phyloP scores from a whole-genome alignment of 768 basidiomycete species.

The Kondoa subrosea region DNA sequence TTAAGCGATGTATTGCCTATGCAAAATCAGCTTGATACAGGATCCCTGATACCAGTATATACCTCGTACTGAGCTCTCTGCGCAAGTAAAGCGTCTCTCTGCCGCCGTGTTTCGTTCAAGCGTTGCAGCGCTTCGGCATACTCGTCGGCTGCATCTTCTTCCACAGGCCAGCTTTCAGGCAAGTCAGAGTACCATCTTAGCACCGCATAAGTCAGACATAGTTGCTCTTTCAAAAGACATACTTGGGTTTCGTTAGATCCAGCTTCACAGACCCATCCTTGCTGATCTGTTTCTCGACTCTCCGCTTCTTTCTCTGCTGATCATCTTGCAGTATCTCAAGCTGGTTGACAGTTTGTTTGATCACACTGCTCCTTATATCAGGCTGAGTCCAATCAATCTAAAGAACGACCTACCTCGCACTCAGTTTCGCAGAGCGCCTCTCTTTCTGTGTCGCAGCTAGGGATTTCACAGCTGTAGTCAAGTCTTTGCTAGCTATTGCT shows the following conservation, averaged over 20 bases:
- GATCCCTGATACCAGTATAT: neutral
- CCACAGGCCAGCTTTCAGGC: neutral
- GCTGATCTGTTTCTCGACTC: neutral
- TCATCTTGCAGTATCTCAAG: neutral
- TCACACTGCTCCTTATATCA: too few species aligned
- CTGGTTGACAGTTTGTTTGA: neutral
- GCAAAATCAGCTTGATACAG: neutral
- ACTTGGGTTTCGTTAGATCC: neutral
- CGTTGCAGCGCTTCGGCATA: neutral
- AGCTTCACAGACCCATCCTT: neutral
- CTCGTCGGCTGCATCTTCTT: neutral
- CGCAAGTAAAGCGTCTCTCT: neutral
- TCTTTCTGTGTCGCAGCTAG: neutral
- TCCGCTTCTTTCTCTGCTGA: neutral
- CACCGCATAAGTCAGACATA: neutral
- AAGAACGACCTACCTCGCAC: neutral
- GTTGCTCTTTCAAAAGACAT: neutral
- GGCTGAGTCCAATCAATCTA: too few species aligned
- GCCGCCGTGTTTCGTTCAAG: neutral
- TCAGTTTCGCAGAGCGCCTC: neutral
- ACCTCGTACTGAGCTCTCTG: neutral
- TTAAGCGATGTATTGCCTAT: neutral
- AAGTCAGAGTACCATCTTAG: neutral
- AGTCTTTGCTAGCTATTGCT: neutral
- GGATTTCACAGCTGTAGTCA: neutral